A percentile compares a stretch with the other conserved stretches of the same genome.
Conservation (phyloP, 441 rosid genomes). For the Adansonia rubrostipa region DNA sequence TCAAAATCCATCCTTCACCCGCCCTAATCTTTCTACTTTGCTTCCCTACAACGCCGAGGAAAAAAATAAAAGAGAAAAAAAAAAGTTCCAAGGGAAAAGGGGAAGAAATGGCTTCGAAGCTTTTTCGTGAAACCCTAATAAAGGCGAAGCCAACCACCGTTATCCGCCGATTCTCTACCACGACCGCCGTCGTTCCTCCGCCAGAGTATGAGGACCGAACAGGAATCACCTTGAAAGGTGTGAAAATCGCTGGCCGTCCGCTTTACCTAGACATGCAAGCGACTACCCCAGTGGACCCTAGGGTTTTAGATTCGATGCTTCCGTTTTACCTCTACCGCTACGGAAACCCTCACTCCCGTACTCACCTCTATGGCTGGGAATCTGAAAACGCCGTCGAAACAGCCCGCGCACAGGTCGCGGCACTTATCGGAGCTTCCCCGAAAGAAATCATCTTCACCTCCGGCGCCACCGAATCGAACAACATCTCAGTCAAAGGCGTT, state of each 20-base stretch:
- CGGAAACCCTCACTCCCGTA: slow-evolving; percentile 95
- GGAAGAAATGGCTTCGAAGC: slow-evolving; percentile 50
- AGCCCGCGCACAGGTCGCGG: slow-evolving; percentile 81
- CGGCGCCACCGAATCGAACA: slow-evolving; percentile 94
- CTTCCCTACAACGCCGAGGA: not conserved
- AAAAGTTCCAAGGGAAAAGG: not conserved
- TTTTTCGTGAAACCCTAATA: slow-evolving; percentile 45
- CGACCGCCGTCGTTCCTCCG: slow-evolving; percentile 37
- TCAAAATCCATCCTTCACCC: not conserved
- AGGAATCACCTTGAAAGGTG: slow-evolving; percentile 74
- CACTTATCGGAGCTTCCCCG: slow-evolving; percentile 71
- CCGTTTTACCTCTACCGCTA: slow-evolving; percentile 68
- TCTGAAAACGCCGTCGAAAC: slow-evolving; percentile 84
- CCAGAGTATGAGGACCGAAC: slow-evolving; percentile 36
- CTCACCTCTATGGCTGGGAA: slow-evolving; percentile 97
- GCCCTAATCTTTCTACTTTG: not conserved
- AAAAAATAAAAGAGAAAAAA: not conserved
- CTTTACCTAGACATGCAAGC: slow-evolving; percentile 91
- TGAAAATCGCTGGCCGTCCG: slow-evolving; percentile 77
- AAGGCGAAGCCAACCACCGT: slow-evolving; percentile 14
- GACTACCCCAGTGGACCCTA: slow-evolving; percentile 88
- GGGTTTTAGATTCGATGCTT: slow-evolving; percentile 87
- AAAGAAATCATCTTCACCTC: slow-evolving; percentile 89
- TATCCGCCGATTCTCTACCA: slow-evolving; percentile 36
- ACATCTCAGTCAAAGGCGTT: slow-evolving; percentile 83